Base-by-base conservation (phyloP, 306 rosid species). In the Carpinus viminea region DNA sequence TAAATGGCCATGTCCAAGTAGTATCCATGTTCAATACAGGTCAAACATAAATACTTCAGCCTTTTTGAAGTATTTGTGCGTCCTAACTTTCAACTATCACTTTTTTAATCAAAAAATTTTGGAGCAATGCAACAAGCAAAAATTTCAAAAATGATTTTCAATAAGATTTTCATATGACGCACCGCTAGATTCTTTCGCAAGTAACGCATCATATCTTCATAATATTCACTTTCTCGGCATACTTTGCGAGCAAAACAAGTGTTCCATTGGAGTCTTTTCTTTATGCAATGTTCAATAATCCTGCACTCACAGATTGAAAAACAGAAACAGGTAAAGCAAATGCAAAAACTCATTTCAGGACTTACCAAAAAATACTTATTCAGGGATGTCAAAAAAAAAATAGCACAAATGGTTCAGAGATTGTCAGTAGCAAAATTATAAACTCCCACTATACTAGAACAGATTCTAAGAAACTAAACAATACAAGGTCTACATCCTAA, bases 141-240 rank as follows among this genome's bases (percentile, higher is more conserved):
- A 51, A 62, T 73, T 80, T 26, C 80, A 83, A 38, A 70, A 80
- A 79, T 70, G 51, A 16, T 65, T 52, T 61, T 71, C 36, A 61
- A 53, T 34, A 64, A 86, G 83, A 76, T 46, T 77, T 81, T 50
- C 53, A 75, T 48, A 77, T 46, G 76, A 34, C 97, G 16, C 83
- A 90, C 98, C 83, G 98, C 96, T 73, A 94, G 85, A 82, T 90
- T 90, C 90, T 80, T 94, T 76, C 91, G 90, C 85, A 92, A 83
- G 85, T 92, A 94, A 48, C 90, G 91, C 92, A 94, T 89, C 97
- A 94, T 87, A 56, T 90, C 91, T 51, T 94, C 98, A 80, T 92
- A 94, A 73, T 88, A 94, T 81, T 90, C 98, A 75, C 90, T 79
- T 87, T 94, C 98, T 87, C 87, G 92, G 80, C 91, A 88, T 79